These are phyloP conservation scores for Boletus sensibilis DNA, from an alignment of 768 basidiomycete species.

Conservation along the genomic window DNA sequence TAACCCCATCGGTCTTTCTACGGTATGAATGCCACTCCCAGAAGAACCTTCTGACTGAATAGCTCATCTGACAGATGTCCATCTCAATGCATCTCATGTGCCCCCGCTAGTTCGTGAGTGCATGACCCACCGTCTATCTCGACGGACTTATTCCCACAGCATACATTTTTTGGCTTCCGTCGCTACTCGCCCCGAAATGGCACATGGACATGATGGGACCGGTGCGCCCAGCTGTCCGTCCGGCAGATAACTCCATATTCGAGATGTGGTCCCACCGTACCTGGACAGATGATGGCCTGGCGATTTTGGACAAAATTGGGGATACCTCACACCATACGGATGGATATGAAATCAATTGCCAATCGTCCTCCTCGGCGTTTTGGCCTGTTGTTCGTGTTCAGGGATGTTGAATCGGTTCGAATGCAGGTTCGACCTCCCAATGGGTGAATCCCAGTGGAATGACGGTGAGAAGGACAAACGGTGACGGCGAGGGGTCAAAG, in stretches of 20 bases:
- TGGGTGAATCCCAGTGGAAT: background rate
- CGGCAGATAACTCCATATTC: conserved; percentile 2
- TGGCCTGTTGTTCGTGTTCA: background rate
- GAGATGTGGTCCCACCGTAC: background rate
- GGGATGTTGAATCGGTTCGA: background rate
- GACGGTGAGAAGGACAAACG: background rate
- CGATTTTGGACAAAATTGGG: background rate
- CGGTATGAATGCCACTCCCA: background rate
- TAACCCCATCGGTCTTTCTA: conserved; percentile 10
- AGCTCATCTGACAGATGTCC: background rate
- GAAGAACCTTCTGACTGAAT: background rate
- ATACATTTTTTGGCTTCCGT: conserved; percentile 6
- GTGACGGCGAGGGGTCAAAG: background rate
- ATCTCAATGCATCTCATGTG: conserved; percentile 1
- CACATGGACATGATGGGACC: background rate
- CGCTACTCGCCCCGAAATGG: conserved; percentile 1
- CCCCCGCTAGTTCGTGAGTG: background rate
- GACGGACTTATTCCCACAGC: background rate
- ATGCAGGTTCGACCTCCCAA: background rate
- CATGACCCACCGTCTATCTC: background rate
- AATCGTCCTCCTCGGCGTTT: background rate
- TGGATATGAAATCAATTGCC: background rate
- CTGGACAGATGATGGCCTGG: background rate
- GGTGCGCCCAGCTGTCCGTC: background rate
- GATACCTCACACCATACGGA: background rate